A percentile compares a stretch with the other conserved stretches of the same genome.
phyloP scores from a whole-genome alignment of 1,284 basidiomycete species.

The Cryptococcus amylolentus region DNA sequence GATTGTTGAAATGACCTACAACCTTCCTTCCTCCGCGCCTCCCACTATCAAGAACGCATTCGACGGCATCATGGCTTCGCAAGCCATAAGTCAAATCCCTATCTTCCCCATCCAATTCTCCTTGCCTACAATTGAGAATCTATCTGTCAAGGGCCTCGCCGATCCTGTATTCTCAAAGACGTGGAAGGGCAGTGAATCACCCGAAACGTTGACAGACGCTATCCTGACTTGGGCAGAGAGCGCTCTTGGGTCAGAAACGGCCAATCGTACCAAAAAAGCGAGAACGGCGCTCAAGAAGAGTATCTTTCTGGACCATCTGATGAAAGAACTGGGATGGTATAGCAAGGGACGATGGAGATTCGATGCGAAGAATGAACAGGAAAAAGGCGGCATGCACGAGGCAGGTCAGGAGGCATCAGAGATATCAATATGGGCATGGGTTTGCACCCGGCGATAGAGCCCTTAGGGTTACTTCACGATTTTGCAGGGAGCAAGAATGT shows the following conservation, averaged over 20 bases:
- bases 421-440: slow-evolving; percentile 15
- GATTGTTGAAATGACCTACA: slow-evolving; percentile 45
- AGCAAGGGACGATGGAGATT: slow-evolving; percentile 11
- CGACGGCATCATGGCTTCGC: slow-evolving; percentile 31
- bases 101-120: slow-evolving; percentile 32
- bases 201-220: slow-evolving; percentile 29
- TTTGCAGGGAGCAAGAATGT: neutral
- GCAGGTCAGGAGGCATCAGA: neutral
- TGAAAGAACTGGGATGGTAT: slow-evolving; percentile 6
- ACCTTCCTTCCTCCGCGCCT: slow-evolving; percentile 25
- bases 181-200: slow-evolving; percentile 10
- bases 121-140: slow-evolving; percentile 22
- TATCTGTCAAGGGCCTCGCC: slow-evolving; percentile 3
- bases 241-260: slow-evolving; percentile 25
- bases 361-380: neutral
- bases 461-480: neutral
- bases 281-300: slow-evolving; percentile 1
- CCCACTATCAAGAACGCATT: slow-evolving; percentile 30
- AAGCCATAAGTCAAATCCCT: slow-evolving; percentile 37
- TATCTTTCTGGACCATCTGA: slow-evolving; percentile 4
- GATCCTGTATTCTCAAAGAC: slow-evolving; percentile 18
- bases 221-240: slow-evolving; percentile 30
- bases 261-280: neutral
- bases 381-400: neutral
- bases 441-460: slow-evolving; percentile 11